Evolutionary conservation across 176 grass and related monocot species (phyloP).

Genomic region (Carex kokanica): DNA sequence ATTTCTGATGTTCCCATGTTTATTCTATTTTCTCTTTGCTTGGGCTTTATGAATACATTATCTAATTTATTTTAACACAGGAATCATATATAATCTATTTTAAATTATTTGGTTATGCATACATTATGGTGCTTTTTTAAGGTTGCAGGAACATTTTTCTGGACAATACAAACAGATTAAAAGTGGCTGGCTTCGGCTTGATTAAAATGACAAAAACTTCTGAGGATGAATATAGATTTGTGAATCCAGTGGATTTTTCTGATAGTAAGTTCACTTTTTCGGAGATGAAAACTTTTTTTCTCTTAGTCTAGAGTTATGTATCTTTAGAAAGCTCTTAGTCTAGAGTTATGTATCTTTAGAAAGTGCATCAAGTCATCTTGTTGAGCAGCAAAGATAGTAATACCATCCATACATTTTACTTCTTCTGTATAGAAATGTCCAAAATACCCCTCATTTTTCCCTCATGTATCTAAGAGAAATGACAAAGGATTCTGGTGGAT

Average conservation of each 20-base stretch:
- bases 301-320: conserved; percentile 22
- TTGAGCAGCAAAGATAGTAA: background rate
- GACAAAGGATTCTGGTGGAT: background rate
- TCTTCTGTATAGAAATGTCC: background rate
- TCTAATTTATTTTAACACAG: too few relatives aligned
- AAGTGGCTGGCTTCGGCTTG: conserved; percentile 80
- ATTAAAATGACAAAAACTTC: conserved; percentile 60
- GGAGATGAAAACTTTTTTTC: conserved; percentile 7
- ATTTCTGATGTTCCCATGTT: background rate
- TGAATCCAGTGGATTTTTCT: conserved; percentile 34
- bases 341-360: conserved; percentile 17
- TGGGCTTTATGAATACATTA: background rate
- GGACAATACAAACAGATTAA: conserved; percentile 84
- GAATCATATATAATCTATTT: conserved; percentile 30
- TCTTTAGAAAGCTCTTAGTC: conserved; percentile 5
- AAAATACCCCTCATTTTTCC: background rate
- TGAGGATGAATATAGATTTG: conserved; percentile 54
- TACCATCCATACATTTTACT: background rate
- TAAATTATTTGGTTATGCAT: conserved; percentile 39
- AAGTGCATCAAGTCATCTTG: background rate
- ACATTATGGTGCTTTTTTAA: conserved; percentile 67
- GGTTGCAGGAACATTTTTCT: conserved; percentile 94
- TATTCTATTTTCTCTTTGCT: background rate
- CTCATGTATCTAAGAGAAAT: background rate
- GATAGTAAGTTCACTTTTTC: conserved; percentile 57